Conservation (phyloP, 805 yeast genomes). For the Yarrowia divulgata region DNA sequence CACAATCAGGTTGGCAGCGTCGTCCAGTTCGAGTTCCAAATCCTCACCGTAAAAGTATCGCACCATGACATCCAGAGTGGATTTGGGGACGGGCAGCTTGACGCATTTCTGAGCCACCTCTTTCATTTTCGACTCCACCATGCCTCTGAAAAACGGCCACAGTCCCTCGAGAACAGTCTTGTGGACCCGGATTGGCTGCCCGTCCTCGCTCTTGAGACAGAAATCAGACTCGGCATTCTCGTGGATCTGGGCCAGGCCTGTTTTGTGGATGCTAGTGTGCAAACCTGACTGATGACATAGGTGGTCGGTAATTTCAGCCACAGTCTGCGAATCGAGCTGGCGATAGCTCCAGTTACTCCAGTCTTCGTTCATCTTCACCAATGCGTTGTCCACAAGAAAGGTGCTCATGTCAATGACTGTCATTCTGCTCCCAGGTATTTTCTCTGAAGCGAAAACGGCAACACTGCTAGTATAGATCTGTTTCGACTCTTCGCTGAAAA, state of each 20-base stretch:
- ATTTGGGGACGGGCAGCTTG: neutral
- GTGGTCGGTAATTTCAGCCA: no score
- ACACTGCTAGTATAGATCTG: no score
- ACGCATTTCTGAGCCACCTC: neutral
- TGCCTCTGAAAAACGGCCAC: constrained; percentile 1
- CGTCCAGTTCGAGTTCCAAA: neutral
- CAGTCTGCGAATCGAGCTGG: no score
- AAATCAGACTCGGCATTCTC: neutral
- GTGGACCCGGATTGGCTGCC: neutral
- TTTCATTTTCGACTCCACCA: neutral
- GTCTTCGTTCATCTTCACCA: no score
- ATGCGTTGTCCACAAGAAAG: neutral
- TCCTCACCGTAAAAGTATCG: neutral
- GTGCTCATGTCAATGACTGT: neutral
- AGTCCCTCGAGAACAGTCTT: neutral
- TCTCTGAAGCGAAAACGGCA: no score
- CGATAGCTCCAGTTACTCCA: no score
- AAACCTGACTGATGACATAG: no score
- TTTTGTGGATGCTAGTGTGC: neutral
- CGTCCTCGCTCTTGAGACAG: neutral
- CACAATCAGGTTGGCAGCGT: neutral
- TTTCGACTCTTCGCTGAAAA: no score
- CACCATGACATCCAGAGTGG: neutral
- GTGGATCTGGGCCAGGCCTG: neutral
- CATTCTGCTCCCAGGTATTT: neutral